phyloP scores from a whole-genome alignment of 257 asterid species.

The Jacaranda mimosifolia region DNA sequence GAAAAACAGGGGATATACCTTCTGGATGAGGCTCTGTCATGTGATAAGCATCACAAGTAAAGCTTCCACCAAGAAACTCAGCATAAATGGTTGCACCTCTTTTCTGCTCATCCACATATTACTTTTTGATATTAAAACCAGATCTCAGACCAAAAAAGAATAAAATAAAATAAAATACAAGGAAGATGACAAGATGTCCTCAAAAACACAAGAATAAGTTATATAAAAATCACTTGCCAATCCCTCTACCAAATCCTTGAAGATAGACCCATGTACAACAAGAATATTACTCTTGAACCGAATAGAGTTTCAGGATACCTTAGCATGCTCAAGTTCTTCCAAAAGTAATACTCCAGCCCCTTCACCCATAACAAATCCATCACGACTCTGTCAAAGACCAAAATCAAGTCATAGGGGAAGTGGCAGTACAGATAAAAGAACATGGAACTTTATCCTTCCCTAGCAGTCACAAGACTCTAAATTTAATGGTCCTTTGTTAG shows the following conservation, averaged over 20 bases:
- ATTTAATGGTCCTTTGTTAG: constrained; percentile 5
- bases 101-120: constrained; percentile 54
- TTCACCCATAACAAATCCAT: constrained; percentile 99
- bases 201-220: too few species aligned
- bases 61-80: constrained; percentile 98
- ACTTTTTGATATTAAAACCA: not conserved
- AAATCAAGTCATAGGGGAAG: constrained; percentile 16
- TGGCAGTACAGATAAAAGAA: constrained; percentile 11
- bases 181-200: too few species aligned
- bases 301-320: constrained; percentile 51
- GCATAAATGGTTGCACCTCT: constrained; percentile 97
- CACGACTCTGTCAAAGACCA: constrained; percentile 73
- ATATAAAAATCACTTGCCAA: too few species aligned
- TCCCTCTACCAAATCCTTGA: too few species aligned
- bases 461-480: constrained; percentile 10
- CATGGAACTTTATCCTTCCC: constrained; percentile 12
- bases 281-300: constrained; percentile 7
- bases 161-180: too few species aligned
- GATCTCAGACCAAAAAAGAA: too few species aligned
- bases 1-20: constrained; percentile 57
- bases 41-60: constrained; percentile 97
- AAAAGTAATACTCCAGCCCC: constrained; percentile 93
- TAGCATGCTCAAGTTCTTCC: constrained; percentile 98
- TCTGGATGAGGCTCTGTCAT: constrained; percentile 98
- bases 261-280: not conserved